These are phyloP conservation scores for Setomelanomma holmii DNA, from an alignment of 2,329 filamentous ascomycete genomes.

Conservation along the genomic window DNA sequence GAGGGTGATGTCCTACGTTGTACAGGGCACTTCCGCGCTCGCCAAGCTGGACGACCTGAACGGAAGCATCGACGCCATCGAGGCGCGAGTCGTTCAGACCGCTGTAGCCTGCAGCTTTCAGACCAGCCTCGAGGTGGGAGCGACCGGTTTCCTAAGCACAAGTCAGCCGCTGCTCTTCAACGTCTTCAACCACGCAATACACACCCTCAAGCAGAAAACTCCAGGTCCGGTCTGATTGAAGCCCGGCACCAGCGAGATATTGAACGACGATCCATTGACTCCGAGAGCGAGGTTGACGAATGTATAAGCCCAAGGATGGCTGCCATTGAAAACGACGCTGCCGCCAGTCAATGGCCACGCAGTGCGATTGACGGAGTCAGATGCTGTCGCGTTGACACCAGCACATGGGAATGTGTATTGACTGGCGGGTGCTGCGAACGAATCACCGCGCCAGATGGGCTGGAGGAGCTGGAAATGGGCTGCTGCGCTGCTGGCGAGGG, in stretches of 20 bases:
- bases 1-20: too few species aligned
- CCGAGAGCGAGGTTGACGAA: conserved; percentile 57
- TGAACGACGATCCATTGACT: conserved; percentile 52
- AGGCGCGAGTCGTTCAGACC: conserved; percentile 24
- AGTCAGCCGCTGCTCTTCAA: not conserved
- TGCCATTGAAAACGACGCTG: conserved; percentile 50
- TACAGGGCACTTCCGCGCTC: conserved; percentile 53
- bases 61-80: conserved; percentile 51
- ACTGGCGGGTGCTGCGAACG: conserved; percentile 44
- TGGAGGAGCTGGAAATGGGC: conserved; percentile 54
- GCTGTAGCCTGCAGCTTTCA: conserved; percentile 33
- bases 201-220: conserved; percentile 52
- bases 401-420: conserved; percentile 54
- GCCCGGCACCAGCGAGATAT: conserved; percentile 52
- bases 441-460: conserved; percentile 53
- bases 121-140: conserved; percentile 29
- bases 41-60: conserved; percentile 56
- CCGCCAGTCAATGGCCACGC: conserved; percentile 56
- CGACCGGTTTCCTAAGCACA: conserved; percentile 32
- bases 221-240: conserved; percentile 60
- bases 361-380: conserved; percentile 53
- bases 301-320: conserved; percentile 54
- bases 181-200: not conserved
- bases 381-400: conserved; percentile 48
- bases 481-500: conserved; percentile 41